Evolutionary conservation across 2,329 filamentous ascomycete genomes (phyloP), one percentile per base, ranked within the genome.

Genomic region (Cercospora sp.): DNA sequence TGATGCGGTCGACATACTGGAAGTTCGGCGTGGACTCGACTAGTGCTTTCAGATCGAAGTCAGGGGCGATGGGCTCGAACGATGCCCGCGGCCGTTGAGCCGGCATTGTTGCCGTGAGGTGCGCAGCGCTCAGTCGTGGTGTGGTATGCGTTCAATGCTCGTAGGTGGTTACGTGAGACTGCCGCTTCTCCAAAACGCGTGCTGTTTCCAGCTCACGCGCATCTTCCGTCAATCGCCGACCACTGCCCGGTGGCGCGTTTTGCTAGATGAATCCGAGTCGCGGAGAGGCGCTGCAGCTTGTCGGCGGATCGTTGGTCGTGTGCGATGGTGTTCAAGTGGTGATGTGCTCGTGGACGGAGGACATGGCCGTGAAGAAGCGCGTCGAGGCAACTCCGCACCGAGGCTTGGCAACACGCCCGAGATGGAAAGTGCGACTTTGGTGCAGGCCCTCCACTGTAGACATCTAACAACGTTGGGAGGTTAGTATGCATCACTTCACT

Each of bases 11-110:
- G 7, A 91, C 94, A 87, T 91, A 95, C 79, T 93, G 89, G 76
- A 99, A 97, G 76, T 97, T 97, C 2, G 89, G 85, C 0, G 90
- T 91, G 8, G 86, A 85, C 66, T 95, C 90, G 16, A 98, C 92
- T 1, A 98, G 84, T 0, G 82, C 81, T 45, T 88, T 82, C 16
- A 98, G 84, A 77, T 98, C 90, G 66, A 98, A 88, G 76, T 94
- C 88, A 0, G 94, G 94, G 0, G 93, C 88, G 58, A 98, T 91
- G 1, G 94, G 94, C 79, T 97, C 93, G 79, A 98, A 98, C 62
- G 93, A 92, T 16, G 93, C 93, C 77, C 93, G 90, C 0, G 92
- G 92, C 74, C 94, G 89, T 67, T 90, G 84, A 13, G 90, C 85
- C 65, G 92, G 91, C 93, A 97, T 97, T 8, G 8, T 69, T 32